Evolutionary conservation across 176 grass and related monocot species (phyloP), one percentile per base, ranked within the genome.

Genomic region (Coix lacrymajobi): DNA sequence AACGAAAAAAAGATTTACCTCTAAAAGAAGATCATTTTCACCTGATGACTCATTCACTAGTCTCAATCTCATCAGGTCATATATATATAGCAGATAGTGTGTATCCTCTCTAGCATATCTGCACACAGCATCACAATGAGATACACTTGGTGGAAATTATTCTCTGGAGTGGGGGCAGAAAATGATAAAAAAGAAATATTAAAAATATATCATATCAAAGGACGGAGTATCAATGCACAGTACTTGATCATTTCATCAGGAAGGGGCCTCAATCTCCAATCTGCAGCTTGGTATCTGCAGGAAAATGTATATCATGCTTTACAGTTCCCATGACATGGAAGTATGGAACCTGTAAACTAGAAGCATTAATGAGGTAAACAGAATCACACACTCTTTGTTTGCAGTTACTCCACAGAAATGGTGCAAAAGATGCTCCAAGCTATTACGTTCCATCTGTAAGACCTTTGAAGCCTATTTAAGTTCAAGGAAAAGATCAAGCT

Each of bases 41-140:
- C 77, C 60, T 52, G 85, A 86, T 16, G 93, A 92, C 83, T 82
- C 71, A 16, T 92, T 89, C 51, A 89, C 11, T 79, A 98, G 76
- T 80, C 62, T 89, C 48, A 78, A 76, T 86, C 82, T 95, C 93
- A 96, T 98, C 44, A 93, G 58, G 75, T 98, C 96, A 82, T 93
- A 93, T 87, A 98, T 95, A 77, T 95, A 91, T 19, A 98, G 79
- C 38, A 98, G 91, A 84, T 96, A 98, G 78, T 98, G 96, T 79
- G 96, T 98, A 86, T 98, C 96, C 91, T 98, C 96, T 92, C 93
- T 98, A 43, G 91, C 96, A 73, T 98, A 98, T 79, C 96, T 98
- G 68, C 80, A 80, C 34, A 85, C 4, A 85, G 39, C 19, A 76
- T 19, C 16, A 54, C 36, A 51, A 74, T 66, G 45, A 90, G 37